Conservation (phyloP, 306 rosid genomes). For the Malus orientalis region DNA sequence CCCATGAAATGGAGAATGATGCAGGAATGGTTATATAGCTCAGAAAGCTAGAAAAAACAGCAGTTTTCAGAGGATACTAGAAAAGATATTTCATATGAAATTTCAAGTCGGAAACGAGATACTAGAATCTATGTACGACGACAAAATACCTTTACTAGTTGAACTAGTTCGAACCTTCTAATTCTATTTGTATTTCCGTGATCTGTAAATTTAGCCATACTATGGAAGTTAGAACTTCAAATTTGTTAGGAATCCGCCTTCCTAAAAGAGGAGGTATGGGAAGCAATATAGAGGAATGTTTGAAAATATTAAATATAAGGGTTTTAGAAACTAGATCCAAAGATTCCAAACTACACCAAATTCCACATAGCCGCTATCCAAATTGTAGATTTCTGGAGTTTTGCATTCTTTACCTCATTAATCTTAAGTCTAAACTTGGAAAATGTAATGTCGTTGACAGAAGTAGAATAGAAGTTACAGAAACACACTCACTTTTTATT, state of each 20-base stretch:
- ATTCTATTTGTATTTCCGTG: not conserved
- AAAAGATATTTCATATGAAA: not conserved
- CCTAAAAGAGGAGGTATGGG: not conserved
- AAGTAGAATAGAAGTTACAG: not conserved
- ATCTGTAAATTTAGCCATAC: not conserved
- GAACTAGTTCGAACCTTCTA: not conserved
- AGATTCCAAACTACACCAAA: not conserved
- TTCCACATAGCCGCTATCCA: not conserved
- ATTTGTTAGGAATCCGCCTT: not conserved
- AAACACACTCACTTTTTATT: constrained; percentile 83
- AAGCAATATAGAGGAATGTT: not conserved
- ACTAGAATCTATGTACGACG: not conserved
- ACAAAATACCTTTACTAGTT: not conserved
- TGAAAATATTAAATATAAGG: not conserved
- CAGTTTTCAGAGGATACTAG: not conserved
- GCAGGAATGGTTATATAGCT: not conserved
- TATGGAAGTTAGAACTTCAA: not conserved
- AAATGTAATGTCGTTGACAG: constrained; percentile 6
- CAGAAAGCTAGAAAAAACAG: not conserved
- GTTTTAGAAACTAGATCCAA: not conserved
- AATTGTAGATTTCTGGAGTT: not conserved
- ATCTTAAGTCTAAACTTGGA: constrained; percentile 8
- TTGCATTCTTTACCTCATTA: constrained; percentile 12
- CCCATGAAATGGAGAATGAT: not conserved
- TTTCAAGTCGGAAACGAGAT: not conserved